Evolutionary conservation across 352 stramenopile species (phyloP).

Genomic region (Phytophthora ohioensis): DNA sequence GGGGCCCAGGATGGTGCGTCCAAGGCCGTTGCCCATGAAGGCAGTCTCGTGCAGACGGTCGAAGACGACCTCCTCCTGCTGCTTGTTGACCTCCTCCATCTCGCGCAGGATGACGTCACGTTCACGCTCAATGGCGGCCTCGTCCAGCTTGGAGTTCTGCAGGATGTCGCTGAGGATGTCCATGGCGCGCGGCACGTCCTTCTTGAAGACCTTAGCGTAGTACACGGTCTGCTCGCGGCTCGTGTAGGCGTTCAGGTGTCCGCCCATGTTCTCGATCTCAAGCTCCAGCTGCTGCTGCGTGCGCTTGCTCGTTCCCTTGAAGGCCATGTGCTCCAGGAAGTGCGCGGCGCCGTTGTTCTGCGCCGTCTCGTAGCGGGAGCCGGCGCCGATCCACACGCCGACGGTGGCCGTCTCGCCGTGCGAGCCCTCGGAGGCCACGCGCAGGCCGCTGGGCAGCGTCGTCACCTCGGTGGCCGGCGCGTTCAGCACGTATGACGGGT

Average conservation of each 20-base stretch:
- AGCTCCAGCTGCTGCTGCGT: constrained; percentile 99
- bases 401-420: constrained; percentile 98
- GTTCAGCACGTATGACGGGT: constrained; percentile 93
- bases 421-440: constrained; percentile 97
- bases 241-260: constrained; percentile 99
- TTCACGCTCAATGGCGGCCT: constrained; percentile 96
- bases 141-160: constrained; percentile 98
- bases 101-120: constrained; percentile 99
- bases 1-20: constrained; percentile 98
- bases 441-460: constrained; percentile 95
- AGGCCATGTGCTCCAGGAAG: constrained; percentile 99
- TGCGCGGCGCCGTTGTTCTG: constrained; percentile 99
- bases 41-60: constrained; percentile 99
- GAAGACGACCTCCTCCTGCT: constrained; percentile 98
- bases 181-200: constrained; percentile 97
- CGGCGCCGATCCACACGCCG: constrained; percentile 97
- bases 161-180: constrained; percentile 99
- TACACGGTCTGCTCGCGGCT: constrained; percentile 99
- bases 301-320: constrained; percentile 98
- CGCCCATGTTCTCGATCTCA: constrained; percentile 99
- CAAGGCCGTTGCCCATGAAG: constrained; percentile 97
- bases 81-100: constrained; percentile 99
- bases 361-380: constrained; percentile 98
- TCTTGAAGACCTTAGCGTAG: constrained; percentile 99
- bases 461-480: constrained; percentile 97